Percentiles rank a stretch among this genome's conserved stretches.
Conservation (phyloP, 2,329 filamentous ascomycete genomes). For the Domatiomyces globalis region DNA sequence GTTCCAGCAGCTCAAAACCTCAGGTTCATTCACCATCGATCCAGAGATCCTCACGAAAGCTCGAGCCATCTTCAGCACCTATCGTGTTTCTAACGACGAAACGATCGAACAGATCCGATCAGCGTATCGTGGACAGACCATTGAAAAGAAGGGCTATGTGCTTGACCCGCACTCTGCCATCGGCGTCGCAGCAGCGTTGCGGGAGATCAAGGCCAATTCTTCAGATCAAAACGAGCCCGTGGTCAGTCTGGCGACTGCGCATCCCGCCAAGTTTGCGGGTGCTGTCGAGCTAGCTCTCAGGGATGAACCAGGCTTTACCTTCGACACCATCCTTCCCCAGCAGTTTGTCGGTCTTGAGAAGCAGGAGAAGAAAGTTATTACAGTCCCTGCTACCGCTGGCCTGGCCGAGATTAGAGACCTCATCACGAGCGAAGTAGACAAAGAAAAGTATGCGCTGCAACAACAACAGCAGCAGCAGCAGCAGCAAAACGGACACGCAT, state of each 20-base stretch:
- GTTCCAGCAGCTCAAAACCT: constrained; percentile 65
- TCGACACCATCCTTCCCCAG: constrained; percentile 59
- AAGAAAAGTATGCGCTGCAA: constrained; percentile 20
- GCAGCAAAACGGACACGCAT: background rate
- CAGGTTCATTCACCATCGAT: constrained; percentile 72
- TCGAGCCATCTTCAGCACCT: constrained; percentile 63
- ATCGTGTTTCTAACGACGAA: constrained; percentile 50
- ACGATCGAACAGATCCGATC: constrained; percentile 53
- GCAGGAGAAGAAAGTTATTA: constrained; percentile 58
- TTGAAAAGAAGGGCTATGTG: constrained; percentile 52
- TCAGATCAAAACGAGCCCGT: constrained; percentile 22
- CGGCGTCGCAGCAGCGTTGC: constrained; percentile 60
- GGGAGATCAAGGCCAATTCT: constrained; percentile 44
- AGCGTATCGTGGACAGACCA: constrained; percentile 34
- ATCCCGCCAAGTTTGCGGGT: constrained; percentile 84
- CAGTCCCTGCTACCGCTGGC: constrained; percentile 48
- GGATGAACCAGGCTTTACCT: constrained; percentile 57
- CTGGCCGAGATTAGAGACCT: constrained; percentile 65
- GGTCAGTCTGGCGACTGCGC: constrained; percentile 63
- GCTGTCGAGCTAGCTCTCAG: constrained; percentile 71
- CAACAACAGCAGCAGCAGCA: constrained; percentile 13
- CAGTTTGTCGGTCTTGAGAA: constrained; percentile 70
- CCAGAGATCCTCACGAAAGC: constrained; percentile 57
- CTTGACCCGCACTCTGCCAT: constrained; percentile 89
- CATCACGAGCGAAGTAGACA: constrained; percentile 56